Percentiles rank a stretch among this genome's conserved stretches.
These are phyloP conservation scores for Chrysosporium keratinophilum DNA, from an alignment of 2,329 filamentous ascomycete species.

Conservation along the genomic window DNA sequence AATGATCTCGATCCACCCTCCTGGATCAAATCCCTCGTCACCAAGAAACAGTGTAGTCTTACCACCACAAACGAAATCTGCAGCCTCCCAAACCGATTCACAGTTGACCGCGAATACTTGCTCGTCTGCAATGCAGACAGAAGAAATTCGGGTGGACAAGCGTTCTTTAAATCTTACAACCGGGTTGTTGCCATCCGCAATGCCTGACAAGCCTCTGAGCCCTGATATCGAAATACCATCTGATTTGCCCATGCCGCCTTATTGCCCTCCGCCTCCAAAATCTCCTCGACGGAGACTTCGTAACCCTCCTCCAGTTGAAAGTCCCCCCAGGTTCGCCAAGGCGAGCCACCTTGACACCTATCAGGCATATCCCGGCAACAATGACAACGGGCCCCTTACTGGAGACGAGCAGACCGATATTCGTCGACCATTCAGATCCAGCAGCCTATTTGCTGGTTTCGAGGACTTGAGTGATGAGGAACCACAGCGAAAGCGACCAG, in stretches of 20 bases:
- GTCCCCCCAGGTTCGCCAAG: constrained; percentile 32
- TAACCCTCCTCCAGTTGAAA: constrained; percentile 29
- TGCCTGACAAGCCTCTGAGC: constrained; percentile 46
- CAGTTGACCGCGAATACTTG: constrained; percentile 38
- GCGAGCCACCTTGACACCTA: constrained; percentile 36
- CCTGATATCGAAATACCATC: constrained; percentile 17
- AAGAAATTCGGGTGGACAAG: constrained; percentile 76
- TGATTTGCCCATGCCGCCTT: constrained; percentile 27
- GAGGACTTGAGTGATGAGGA: constrained; percentile 54
- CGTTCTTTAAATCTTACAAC: constrained; percentile 63
- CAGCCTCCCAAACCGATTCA: constrained; percentile 65
- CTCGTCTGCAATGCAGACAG: constrained; percentile 66
- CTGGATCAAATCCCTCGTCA: constrained; percentile 69
- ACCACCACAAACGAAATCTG: constrained; percentile 69
- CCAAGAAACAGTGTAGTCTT: constrained; percentile 64
- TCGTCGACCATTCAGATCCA: constrained; percentile 62
- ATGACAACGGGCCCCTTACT: constrained; percentile 66
- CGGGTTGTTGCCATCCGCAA: constrained; percentile 68
- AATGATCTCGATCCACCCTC: constrained; percentile 83
- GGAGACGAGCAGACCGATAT: constrained; percentile 44
- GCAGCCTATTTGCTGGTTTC: constrained; percentile 79
- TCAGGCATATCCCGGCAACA: constrained; percentile 66
- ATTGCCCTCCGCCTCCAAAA: constrained; percentile 28
- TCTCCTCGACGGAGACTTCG: constrained; percentile 23
- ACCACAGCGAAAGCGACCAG: constrained; percentile 19